Conservation (phyloP, 495 filamentous ascomycete species). For the Clohesyomyces aquaticus region DNA sequence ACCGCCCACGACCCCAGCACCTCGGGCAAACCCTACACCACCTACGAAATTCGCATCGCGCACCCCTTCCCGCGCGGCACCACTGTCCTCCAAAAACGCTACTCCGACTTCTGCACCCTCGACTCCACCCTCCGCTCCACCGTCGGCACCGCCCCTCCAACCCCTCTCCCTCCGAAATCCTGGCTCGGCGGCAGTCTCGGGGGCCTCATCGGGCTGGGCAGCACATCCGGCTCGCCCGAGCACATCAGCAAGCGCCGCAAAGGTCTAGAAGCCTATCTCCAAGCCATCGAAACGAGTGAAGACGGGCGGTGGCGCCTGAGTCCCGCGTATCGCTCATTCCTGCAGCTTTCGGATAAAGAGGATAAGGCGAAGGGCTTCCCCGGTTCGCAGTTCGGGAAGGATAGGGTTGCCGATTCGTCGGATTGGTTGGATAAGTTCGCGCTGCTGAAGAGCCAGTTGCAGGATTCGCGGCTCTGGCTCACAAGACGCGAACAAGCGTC, state of each 20-base stretch:
- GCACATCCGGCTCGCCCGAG: slow-evolving; percentile 72
- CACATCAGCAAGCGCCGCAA: slow-evolving; percentile 78
- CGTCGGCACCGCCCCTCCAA: slow-evolving; percentile 65
- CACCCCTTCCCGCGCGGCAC: slow-evolving; percentile 74
- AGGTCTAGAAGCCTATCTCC: slow-evolving; percentile 80
- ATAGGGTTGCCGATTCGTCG: slow-evolving; percentile 62
- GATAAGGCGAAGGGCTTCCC: slow-evolving; percentile 50
- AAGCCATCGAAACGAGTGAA: slow-evolving; percentile 71
- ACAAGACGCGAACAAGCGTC: slow-evolving; percentile 75
- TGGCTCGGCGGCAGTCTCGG: slow-evolving; percentile 56
- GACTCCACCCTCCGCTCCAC: slow-evolving; percentile 68
- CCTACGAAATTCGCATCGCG: slow-evolving; percentile 89
- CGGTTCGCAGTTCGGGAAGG: slow-evolving; percentile 47
- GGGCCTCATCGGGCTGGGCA: slow-evolving; percentile 35
- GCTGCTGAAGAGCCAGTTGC: slow-evolving; percentile 79
- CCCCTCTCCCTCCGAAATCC: slow-evolving; percentile 74
- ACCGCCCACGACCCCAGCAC: slow-evolving; percentile 64
- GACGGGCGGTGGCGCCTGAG: slow-evolving; percentile 87
- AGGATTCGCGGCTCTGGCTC: slow-evolving; percentile 77
- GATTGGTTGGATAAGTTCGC: slow-evolving; percentile 86
- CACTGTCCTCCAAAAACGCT: slow-evolving; percentile 87
- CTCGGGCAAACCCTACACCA: slow-evolving; percentile 80
- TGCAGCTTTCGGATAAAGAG: slow-evolving; percentile 64
- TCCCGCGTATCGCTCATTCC: slow-evolving; percentile 79
- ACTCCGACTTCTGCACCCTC: slow-evolving; percentile 85